Conservation (phyloP, 2,329 filamentous ascomycete species). For the Neopestalotiopsis rosae region DNA sequence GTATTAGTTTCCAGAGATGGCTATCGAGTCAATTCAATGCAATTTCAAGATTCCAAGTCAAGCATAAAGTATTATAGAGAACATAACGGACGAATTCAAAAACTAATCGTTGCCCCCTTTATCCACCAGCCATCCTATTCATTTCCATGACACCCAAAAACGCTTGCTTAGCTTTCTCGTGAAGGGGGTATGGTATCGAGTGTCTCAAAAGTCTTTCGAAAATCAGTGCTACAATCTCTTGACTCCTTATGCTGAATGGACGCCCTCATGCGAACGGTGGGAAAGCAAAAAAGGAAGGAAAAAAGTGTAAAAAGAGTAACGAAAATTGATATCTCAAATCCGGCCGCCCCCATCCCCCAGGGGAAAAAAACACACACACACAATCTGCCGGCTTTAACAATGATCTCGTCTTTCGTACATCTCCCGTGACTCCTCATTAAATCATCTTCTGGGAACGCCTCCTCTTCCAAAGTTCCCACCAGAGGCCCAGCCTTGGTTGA, state of each 20-base stretch:
- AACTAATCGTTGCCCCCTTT: slow-evolving; percentile 17
- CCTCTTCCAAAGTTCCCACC: slow-evolving; percentile 46
- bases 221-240: neutral
- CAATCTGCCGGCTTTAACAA: neutral
- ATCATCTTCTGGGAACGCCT: slow-evolving; percentile 53
- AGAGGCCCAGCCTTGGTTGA: slow-evolving; percentile 62
- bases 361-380: neutral
- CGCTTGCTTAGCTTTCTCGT: slow-evolving; percentile 23
- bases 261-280: neutral
- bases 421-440: slow-evolving; percentile 10
- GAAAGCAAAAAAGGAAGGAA: neutral
- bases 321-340: neutral
- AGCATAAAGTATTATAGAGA: neutral
- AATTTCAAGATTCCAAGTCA: neutral
- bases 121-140: slow-evolving; percentile 10
- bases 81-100: neutral
- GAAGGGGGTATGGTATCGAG: slow-evolving; percentile 31
- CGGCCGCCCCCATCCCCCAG: neutral
- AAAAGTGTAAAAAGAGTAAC: neutral
- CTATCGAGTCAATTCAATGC: too few relatives aligned
- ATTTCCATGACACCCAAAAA: neutral
- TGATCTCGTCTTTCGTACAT: neutral
- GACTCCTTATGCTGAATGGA: neutral
- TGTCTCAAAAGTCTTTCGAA: slow-evolving; percentile 3
- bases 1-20: too few relatives aligned